Evolutionary conservation across 176 grass and related monocot species (phyloP).

Genomic region (Oryza longistaminata): DNA sequence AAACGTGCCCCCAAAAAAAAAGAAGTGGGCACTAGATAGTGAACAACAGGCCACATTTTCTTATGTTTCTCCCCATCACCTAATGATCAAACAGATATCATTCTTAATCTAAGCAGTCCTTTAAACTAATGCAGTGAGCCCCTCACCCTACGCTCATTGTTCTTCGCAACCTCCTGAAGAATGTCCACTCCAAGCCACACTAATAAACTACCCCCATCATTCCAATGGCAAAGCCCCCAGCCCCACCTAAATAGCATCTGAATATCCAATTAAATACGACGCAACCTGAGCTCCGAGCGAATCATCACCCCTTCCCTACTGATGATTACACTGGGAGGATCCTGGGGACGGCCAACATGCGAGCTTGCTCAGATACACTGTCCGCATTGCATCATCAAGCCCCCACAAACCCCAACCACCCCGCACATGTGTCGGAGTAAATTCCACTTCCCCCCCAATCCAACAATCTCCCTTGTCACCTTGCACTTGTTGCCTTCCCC

Average conservation of each 20-base stretch:
- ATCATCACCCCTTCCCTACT: constrained; percentile 5
- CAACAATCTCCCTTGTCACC: constrained; percentile 24
- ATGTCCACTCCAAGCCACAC: constrained; percentile 1
- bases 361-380: background rate
- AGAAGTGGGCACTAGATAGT: background rate
- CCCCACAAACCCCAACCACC: constrained; percentile 15
- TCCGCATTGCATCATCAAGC: background rate
- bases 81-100: background rate
- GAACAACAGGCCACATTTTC: background rate
- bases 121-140: background rate
- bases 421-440: constrained; percentile 14
- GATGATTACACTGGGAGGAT: constrained; percentile 19
- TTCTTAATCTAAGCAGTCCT: background rate
- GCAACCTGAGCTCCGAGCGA: background rate
- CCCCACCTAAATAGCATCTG: background rate
- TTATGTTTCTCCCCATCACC: background rate
- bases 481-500: constrained; percentile 29
- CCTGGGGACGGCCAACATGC: background rate
- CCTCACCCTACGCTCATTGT: constrained; percentile 5
- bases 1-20: background rate
- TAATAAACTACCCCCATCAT: background rate
- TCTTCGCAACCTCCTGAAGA: constrained; percentile 22
- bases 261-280: constrained; percentile 9
- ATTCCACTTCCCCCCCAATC: background rate
- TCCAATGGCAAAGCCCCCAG: constrained; percentile 5